These are phyloP conservation scores for Ustilago tritici DNA, from an alignment of 1,284 basidiomycete genomes.

Conservation along the genomic window DNA sequence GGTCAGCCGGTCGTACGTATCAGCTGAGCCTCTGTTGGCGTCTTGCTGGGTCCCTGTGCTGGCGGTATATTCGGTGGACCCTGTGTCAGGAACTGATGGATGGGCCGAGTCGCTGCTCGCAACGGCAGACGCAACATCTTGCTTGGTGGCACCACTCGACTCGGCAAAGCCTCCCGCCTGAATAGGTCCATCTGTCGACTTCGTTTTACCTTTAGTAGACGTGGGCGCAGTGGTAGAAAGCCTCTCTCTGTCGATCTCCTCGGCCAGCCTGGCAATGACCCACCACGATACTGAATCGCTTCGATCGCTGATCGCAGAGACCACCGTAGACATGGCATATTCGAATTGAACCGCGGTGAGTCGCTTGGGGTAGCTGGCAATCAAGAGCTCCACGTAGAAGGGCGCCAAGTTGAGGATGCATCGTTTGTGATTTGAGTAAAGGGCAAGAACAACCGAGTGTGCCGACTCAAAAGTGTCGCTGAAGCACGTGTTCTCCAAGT, in stretches of 20 bases:
- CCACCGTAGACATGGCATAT: constrained; percentile 60
- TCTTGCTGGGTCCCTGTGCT: not conserved
- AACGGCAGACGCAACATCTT: constrained; percentile 18
- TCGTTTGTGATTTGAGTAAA: constrained; percentile 53
- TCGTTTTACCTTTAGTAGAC: not conserved
- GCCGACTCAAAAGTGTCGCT: constrained; percentile 67
- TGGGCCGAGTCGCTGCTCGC: constrained; percentile 21
- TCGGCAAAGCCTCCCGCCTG: constrained; percentile 27
- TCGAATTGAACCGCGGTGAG: constrained; percentile 57
- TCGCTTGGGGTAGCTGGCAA: constrained; percentile 41
- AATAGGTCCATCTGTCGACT: not conserved
- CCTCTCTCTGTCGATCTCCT: constrained; percentile 45
- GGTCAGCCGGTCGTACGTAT: constrained; percentile 29
- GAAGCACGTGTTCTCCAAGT: constrained; percentile 56
- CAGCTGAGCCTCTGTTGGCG: not conserved
- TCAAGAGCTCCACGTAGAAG: constrained; percentile 62
- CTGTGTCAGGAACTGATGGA: constrained; percentile 10
- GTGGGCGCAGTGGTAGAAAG: not conserved
- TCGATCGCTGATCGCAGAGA: constrained; percentile 56
- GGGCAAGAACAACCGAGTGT: constrained; percentile 63
- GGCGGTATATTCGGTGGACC: not conserved
- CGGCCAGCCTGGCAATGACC: constrained; percentile 54
- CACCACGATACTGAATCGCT: constrained; percentile 66
- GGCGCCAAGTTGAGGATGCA: constrained; percentile 59
- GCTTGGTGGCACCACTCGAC: constrained; percentile 18